Evolutionary conservation across 2,329 filamentous ascomycete genomes (phyloP), one percentile per base, ranked within the genome.

Genomic region (Sporothrix pallida): DNA sequence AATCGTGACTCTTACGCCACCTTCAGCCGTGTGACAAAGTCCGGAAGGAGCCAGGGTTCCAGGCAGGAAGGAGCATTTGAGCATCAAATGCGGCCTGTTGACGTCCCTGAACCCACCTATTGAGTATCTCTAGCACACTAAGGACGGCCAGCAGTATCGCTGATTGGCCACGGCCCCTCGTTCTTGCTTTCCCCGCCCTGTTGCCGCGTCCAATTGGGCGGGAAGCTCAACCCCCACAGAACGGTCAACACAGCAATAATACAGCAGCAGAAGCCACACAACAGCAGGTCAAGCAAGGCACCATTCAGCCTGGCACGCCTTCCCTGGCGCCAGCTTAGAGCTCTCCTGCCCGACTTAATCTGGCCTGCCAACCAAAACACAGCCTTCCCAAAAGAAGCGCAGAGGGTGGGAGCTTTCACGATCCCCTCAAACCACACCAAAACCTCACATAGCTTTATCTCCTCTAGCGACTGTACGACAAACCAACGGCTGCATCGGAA

Each of bases 101-200:
- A n/a, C 5, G 12, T 15, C 44, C 13, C 23, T 31, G 42, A 48
- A 26, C 58, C 56, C n/a, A 7, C n/a, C 23, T 37, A 7, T 37
- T 37, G 31, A 26, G 31, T 6, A 7, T 44, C 42, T 65, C 4
- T 5, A 44, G 62, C n/a, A 20, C n/a, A 17, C 23, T 65, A 10
- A 54, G 23, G n/a, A 26, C 17, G 6, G 26, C 48, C 26, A 56
- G 26, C 23, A 12, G 46, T 20, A 12, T 7, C 23, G 54, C 23
- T 73, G 71, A 73, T 73, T 73, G 71, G 71, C 63, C 23, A 44
- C 42, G 17, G 60, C 37, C 44, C 42, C 52, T 70, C 52, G 44
- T 46, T 72, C 62, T 65, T 50, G 23, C 63, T 54, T 69, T 68
- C 71, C 71, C 71, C 63, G 52, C 54, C 62, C 17, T 6, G 12